These are phyloP conservation scores for Mortierella sp. DNA, from an alignment of 371 early-diverging fungal genomes.

Conservation along the genomic window DNA sequence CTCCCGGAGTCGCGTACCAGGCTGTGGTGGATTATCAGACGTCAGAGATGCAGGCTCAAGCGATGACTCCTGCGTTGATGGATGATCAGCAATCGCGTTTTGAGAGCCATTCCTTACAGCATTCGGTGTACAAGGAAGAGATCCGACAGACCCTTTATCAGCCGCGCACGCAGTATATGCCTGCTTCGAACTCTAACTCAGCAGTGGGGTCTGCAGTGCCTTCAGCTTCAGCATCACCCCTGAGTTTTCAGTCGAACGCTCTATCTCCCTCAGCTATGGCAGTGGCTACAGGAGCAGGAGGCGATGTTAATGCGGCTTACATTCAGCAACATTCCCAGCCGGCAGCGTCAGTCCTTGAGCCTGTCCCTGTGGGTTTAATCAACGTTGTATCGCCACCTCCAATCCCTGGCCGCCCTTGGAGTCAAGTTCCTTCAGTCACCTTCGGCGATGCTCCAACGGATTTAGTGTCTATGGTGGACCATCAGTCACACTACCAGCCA, in stretches of 20 bases:
- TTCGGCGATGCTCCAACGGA: not conserved
- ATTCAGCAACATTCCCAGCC: not conserved
- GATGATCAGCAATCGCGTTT: not conserved
- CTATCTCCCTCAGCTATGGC: not conserved
- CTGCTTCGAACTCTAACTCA: not conserved
- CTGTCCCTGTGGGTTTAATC: not conserved
- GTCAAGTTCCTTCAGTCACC: not conserved
- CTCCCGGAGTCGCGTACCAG: not conserved
- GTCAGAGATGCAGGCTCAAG: not conserved
- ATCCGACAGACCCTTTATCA: not conserved
- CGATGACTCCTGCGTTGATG: not conserved
- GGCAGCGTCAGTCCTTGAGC: not conserved
- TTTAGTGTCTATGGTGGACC: not conserved
- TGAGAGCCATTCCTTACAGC: not conserved
- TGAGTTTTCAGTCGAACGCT: not conserved
- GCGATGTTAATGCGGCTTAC: not conserved
- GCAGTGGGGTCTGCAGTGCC: not conserved
- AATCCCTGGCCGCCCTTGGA: not conserved
- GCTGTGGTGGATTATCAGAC: not conserved
- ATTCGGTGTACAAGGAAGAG: constrained; percentile 8
- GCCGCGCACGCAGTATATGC: constrained; percentile 13
- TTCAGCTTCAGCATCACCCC: not conserved
- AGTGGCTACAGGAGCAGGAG: not conserved
- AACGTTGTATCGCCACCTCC: not conserved
- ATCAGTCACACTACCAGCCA: not conserved